Base-by-base conservation (phyloP, 108 stramenopile species). In the Nitzschia sp. region DNA sequence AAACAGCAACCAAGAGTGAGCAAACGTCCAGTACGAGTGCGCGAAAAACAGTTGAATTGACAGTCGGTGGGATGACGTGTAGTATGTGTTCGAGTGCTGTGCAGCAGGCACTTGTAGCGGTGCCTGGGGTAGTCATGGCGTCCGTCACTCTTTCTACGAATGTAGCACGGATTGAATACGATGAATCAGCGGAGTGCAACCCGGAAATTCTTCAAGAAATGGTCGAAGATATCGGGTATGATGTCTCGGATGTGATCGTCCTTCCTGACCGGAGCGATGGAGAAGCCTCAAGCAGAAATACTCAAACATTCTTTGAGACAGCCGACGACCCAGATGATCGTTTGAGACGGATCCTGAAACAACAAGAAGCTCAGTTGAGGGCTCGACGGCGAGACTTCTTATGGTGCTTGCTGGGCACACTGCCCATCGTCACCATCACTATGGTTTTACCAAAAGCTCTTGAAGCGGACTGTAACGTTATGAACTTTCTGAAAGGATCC, bases 221-320 rank as follows among this genome's bases (percentile, higher is more conserved):
- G 46, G 57, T 82, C 1, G 77, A 78, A 76, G 66, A 74, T 65
- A 66, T 72, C 16, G 81, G 81, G 13, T 82, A 76, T 35, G 69
- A 70, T 27, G 81, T 78, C 0, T 55, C 13, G 29, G 76, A 68
- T 31, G 72, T 69, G 0, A 21, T 50, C 15, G 13, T 29, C 1
- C 50, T 71, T 30, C 25, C 52, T 38, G 26, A 21, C 19, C 11
- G 22, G 13, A 58, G n/a, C 17, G 34, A 17, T 15, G 54, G 15
- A 19, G 0, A 16, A 15, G 63, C 54, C 0, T 16, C 32, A 32
- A 38, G n/a, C 35, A 34, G 44, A 3, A 53, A 62, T 50, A 32
- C 57, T 11, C 25, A 15, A 13, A 22, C 16, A 11, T 4, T 8
- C 3, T 34, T 0, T 19, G 57, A 30, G 31, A 29, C 16, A 30